A percentile compares a stretch with the other conserved stretches of the same genome.
phyloP scores from a whole-genome alignment of 2,329 filamentous ascomycete species.

The Pseudogymnoascus pannorum region DNA sequence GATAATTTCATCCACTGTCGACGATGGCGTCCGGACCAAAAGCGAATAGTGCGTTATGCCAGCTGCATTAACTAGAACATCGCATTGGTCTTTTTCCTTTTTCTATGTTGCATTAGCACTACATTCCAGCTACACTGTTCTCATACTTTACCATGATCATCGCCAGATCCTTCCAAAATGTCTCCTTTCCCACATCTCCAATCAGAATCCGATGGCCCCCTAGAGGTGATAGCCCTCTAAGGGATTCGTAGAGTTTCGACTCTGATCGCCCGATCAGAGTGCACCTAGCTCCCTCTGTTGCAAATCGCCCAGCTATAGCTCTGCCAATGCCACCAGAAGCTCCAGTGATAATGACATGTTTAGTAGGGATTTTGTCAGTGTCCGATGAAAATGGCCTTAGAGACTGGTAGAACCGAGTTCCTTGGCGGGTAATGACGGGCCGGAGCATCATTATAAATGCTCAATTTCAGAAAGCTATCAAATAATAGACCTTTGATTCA shows the following conservation, averaged over 20 bases:
- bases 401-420: background rate
- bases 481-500: background rate
- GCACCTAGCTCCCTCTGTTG: constrained; percentile 50
- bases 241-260: constrained; percentile 63
- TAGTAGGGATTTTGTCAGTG: constrained; percentile 8
- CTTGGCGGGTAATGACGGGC: background rate
- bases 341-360: constrained; percentile 54
- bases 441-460: background rate
- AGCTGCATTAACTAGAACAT: constrained; percentile 72
- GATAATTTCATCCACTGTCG: constrained; percentile 50
- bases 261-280: constrained; percentile 54
- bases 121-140: background rate
- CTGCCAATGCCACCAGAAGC: constrained; percentile 64
- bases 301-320: constrained; percentile 60
- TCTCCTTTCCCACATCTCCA: constrained; percentile 25
- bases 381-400: background rate
- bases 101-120: background rate
- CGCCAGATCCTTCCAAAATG: constrained; percentile 22
- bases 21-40: constrained; percentile 46
- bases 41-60: constrained; percentile 62
- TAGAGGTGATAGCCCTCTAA: constrained; percentile 33
- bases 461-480: background rate
- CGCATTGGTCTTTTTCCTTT: constrained; percentile 28
- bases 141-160: constrained; percentile 18
- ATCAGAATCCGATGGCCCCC: constrained; percentile 18